Conservation (phyloP, 2,329 filamentous ascomycete genomes). For the Alternaria viburni region DNA sequence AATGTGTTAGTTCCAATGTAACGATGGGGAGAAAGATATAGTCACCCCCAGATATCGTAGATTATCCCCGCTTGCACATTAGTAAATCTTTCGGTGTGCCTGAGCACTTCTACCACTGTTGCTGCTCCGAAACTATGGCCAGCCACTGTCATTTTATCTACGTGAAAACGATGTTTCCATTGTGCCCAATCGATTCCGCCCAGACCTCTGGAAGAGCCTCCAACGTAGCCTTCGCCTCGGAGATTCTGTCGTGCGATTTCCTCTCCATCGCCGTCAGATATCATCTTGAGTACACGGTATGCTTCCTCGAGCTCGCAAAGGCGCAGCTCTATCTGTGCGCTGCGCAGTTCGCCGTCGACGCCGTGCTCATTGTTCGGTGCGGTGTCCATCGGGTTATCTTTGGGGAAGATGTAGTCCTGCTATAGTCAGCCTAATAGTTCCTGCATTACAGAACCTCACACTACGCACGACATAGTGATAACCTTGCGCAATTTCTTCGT, state of each 20-base stretch:
- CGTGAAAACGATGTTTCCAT: constrained; percentile 64
- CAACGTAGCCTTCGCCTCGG: constrained; percentile 63
- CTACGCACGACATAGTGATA: constrained; percentile 57
- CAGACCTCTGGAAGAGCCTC: constrained; percentile 65
- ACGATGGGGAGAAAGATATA: background rate
- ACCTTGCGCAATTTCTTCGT: constrained; percentile 45
- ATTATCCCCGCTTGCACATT: constrained; percentile 69
- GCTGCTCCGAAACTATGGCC: constrained; percentile 73
- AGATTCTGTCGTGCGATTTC: constrained; percentile 61
- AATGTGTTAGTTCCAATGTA: constrained; percentile 11
- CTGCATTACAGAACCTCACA: background rate
- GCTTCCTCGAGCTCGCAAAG: constrained; percentile 70
- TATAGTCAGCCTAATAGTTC: constrained; percentile 8
- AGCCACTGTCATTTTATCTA: constrained; percentile 65
- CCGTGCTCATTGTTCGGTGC: constrained; percentile 63
- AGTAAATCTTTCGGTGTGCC: constrained; percentile 60
- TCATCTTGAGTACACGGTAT: constrained; percentile 61
- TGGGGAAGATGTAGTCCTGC: constrained; percentile 67
- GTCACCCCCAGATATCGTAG: constrained; percentile 67
- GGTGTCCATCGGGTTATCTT: constrained; percentile 56
- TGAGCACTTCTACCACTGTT: constrained; percentile 66
- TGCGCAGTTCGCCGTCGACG: constrained; percentile 65
- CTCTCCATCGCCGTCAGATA: constrained; percentile 62
- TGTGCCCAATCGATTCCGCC: constrained; percentile 62
- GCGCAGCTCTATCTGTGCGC: constrained; percentile 67